Percentiles rank a stretch among this genome's conserved stretches.
These are phyloP conservation scores for Geotrichum australiense DNA, from an alignment of 1,139 yeast genomes.

Conservation along the genomic window DNA sequence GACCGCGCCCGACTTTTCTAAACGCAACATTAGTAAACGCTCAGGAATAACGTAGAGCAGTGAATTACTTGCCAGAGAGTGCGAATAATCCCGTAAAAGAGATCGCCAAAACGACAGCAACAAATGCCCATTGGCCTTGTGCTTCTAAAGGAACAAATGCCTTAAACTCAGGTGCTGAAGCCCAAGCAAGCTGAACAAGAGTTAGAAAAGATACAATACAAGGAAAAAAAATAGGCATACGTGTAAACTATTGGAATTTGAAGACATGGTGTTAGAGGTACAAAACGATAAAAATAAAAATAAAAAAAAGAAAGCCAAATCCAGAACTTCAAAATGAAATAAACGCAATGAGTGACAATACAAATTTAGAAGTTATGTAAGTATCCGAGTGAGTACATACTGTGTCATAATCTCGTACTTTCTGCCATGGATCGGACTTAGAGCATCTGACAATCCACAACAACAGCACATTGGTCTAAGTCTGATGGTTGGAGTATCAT, in stretches of 20 bases:
- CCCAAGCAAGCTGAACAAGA: conserved; percentile 17
- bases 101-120: conserved; percentile 18
- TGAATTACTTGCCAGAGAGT: conserved; percentile 11
- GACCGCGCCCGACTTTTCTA: conserved; percentile 20
- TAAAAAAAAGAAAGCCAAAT: neutral
- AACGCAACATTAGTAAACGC: conserved; percentile 25
- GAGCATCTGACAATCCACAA: no score
- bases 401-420: no score
- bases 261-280: neutral
- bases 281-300: neutral
- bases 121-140: conserved; percentile 21
- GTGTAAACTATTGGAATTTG: conserved; percentile 3
- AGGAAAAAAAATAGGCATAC: neutral
- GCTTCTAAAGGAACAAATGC: conserved; percentile 20
- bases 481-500: no score
- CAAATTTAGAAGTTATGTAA: no score
- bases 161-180: conserved; percentile 15
- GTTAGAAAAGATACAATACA: neutral
- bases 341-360: no score
- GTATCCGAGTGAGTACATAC: no score
- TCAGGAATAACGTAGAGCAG: conserved; percentile 22
- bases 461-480: no score
- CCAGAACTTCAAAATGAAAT: no score
- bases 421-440: no score
- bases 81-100: conserved; percentile 17